Conservation (phyloP, 2,329 filamentous ascomycete genomes). For the Apiospora saccharicola region DNA sequence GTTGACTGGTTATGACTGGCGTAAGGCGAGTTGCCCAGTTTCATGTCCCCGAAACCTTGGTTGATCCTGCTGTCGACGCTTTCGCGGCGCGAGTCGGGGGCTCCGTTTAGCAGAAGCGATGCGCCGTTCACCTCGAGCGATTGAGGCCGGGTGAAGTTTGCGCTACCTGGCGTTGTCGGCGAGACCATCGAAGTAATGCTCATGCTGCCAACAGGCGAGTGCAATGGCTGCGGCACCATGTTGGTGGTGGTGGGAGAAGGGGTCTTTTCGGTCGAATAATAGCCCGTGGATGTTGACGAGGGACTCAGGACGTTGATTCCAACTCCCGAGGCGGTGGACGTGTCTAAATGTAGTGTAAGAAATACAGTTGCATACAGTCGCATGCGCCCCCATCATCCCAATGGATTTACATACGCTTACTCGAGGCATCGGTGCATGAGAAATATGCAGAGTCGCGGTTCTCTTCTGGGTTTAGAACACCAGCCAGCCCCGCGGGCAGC, state of each 20-base stretch:
- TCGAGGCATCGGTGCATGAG: conserved; percentile 56
- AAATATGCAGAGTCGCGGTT: conserved; percentile 62
- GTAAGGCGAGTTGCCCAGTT: conserved; percentile 75
- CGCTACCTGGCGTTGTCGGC: conserved; percentile 57
- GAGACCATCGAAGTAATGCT: conserved; percentile 72
- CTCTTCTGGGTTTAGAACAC: conserved; percentile 60
- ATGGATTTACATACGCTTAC: conserved; percentile 54
- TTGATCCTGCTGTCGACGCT: conserved; percentile 84
- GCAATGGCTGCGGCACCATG: conserved; percentile 58
- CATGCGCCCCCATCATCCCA: background rate
- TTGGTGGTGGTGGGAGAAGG: conserved; percentile 65
- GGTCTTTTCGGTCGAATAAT: conserved; percentile 66
- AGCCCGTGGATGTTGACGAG: conserved; percentile 50
- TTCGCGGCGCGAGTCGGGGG: conserved; percentile 69
- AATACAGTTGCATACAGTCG: background rate
- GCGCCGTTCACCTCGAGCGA: conserved; percentile 50
- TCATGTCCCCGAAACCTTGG: conserved; percentile 73
- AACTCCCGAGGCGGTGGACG: conserved; percentile 54
- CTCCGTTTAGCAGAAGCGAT: conserved; percentile 45
- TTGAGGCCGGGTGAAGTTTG: conserved; percentile 53
- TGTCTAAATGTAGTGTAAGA: conserved; percentile 44
- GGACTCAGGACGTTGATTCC: conserved; percentile 49
- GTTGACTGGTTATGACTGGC: conserved; percentile 80
- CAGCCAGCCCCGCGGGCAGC: conserved; percentile 56
- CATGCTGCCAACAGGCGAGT: conserved; percentile 68